A percentile compares a stretch with the other conserved stretches of the same genome.
These are phyloP conservation scores for Neofusicoccum sp. DNA, from an alignment of 2,329 filamentous ascomycete species.

Conservation along the genomic window DNA sequence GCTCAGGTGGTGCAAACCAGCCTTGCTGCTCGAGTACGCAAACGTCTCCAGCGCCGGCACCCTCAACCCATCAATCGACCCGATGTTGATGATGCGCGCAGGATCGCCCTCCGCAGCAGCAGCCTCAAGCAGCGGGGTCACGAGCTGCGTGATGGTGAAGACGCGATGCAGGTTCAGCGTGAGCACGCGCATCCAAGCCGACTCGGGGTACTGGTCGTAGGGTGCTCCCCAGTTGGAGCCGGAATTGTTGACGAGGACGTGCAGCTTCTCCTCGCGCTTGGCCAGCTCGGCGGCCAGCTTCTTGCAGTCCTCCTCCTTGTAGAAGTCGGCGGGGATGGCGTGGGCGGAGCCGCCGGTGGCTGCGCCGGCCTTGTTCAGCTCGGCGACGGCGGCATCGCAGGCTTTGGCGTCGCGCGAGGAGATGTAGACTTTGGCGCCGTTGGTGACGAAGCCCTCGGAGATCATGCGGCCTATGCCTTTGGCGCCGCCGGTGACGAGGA, in stretches of 20 bases:
- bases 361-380: conserved; percentile 54
- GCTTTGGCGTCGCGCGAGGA: conserved; percentile 63
- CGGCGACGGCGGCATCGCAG: conserved; percentile 59
- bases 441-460: conserved; percentile 62
- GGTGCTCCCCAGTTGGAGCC: conserved; percentile 64
- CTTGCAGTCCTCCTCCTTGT: conserved; percentile 59
- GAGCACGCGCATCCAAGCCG: conserved; percentile 56
- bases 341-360: conserved; percentile 51
- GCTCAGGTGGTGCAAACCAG: conserved; percentile 62
- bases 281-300: conserved; percentile 58
- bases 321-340: conserved; percentile 61
- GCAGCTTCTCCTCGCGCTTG: conserved; percentile 52
- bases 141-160: conserved; percentile 63
- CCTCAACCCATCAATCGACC: conserved; percentile 61
- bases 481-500: conserved; percentile 47
- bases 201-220: conserved; percentile 56
- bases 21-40: conserved; percentile 62
- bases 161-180: conserved; percentile 62
- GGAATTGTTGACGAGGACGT: conserved; percentile 66
- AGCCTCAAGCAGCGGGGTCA: conserved; percentile 61
- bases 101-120: conserved; percentile 47
- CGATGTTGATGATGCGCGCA: conserved; percentile 63
- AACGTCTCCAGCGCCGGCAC: conserved; percentile 60
- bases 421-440: conserved; percentile 68
- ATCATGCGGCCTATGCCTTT: conserved; percentile 69